A percentile compares a stretch with the other conserved stretches of the same genome.
These are phyloP conservation scores for Hypoxylon sp. DNA, from an alignment of 2,329 filamentous ascomycete species.

Conservation along the genomic window DNA sequence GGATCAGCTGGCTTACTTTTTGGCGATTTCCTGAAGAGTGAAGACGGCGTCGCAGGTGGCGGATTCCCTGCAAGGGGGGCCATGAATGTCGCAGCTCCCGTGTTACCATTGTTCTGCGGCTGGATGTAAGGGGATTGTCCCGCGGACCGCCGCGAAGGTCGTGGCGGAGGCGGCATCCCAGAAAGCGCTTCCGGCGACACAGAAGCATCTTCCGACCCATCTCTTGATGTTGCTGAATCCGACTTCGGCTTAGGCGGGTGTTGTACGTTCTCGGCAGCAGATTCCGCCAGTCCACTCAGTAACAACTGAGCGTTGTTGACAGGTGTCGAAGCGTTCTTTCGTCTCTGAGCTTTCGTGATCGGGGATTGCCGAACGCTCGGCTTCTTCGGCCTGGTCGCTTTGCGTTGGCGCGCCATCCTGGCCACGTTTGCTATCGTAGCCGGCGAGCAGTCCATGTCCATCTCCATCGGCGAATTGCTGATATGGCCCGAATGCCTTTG, in stretches of 20 bases:
- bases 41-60: conserved; percentile 84
- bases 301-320: conserved; percentile 64
- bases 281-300: conserved; percentile 59
- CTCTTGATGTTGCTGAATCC: conserved; percentile 53
- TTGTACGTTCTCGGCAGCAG: conserved; percentile 49
- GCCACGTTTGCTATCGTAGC: conserved; percentile 53
- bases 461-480: conserved; percentile 64
- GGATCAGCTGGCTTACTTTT: conserved; percentile 57
- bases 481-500: conserved; percentile 51
- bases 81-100: conserved; percentile 37
- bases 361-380: conserved; percentile 72
- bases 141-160: conserved; percentile 70
- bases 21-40: conserved; percentile 79
- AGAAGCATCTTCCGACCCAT: conserved; percentile 69
- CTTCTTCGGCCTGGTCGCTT: conserved; percentile 61
- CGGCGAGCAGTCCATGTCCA: conserved; percentile 58
- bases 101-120: conserved; percentile 55
- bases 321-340: conserved; percentile 61
- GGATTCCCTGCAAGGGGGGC: conserved; percentile 50
- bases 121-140: conserved; percentile 73
- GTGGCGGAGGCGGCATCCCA: conserved; percentile 72
- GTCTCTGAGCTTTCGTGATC: conserved; percentile 72
- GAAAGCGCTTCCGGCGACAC: conserved; percentile 69
- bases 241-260: conserved; percentile 42
- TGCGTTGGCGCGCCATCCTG: conserved; percentile 63